Evolutionary conservation across 2,329 filamentous ascomycete genomes (phyloP).

Genomic region (Myotisia sp.): DNA sequence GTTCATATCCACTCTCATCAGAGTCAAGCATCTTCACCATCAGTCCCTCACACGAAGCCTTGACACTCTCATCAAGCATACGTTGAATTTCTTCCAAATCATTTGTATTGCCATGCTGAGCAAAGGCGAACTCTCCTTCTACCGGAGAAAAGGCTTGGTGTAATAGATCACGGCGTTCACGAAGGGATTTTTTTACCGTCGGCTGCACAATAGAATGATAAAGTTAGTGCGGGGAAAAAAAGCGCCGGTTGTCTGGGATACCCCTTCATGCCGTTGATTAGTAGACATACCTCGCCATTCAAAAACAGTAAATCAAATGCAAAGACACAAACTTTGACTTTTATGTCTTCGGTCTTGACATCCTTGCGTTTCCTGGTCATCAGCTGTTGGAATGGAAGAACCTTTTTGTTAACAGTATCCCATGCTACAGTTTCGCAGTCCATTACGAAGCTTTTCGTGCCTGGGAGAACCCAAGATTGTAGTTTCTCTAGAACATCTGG

Average conservation of each 20-base stretch:
- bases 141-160: conserved; percentile 56
- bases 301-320: conserved; percentile 90
- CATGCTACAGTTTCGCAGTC: conserved; percentile 97
- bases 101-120: conserved; percentile 70
- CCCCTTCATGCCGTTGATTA: conserved; percentile 3
- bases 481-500: conserved; percentile 86
- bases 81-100: conserved; percentile 87
- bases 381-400: conserved; percentile 89
- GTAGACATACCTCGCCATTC: conserved; percentile 55
- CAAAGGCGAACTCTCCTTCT: conserved; percentile 85
- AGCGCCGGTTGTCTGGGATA: neutral
- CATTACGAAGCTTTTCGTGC: conserved; percentile 89
- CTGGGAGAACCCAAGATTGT: conserved; percentile 73
- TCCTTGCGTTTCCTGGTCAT: conserved; percentile 98
- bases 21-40: conserved; percentile 99
- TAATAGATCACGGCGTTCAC: conserved; percentile 67
- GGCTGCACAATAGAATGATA: conserved; percentile 29
- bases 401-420: conserved; percentile 90
- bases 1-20: conserved; percentile 82
- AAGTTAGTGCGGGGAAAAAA: conserved; percentile 14
- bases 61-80: conserved; percentile 86
- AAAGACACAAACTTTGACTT: conserved; percentile 93
- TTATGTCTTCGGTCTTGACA: conserved; percentile 87
- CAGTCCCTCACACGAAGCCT: conserved; percentile 87
- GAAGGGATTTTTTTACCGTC: conserved; percentile 71